Evolutionary conservation across 2,329 filamentous ascomycete genomes (phyloP).

Genomic region (Ophiognomonia clavigignenti-juglandacearum): DNA sequence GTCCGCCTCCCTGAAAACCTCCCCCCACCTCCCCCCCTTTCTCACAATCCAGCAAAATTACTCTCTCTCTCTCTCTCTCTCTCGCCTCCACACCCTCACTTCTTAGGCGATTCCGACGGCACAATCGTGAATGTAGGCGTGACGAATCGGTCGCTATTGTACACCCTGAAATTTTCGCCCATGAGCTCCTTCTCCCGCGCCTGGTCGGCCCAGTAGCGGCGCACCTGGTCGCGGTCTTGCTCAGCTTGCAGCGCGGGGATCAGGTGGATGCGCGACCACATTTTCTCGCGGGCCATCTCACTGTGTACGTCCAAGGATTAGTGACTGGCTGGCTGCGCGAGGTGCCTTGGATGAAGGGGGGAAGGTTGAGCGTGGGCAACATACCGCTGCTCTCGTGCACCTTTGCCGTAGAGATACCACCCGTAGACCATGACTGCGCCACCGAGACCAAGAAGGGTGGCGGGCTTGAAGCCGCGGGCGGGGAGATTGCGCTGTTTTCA

Average conservation of each 20-base stretch:
- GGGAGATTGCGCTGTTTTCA: conserved; percentile 76
- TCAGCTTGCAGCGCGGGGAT: conserved; percentile 93
- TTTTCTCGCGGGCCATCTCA: conserved; percentile 93
- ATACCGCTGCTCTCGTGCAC: conserved; percentile 88
- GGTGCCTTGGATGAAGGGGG: conserved; percentile 5
- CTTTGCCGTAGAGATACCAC: conserved; percentile 79
- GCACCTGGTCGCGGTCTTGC: conserved; percentile 91
- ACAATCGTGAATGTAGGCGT: conserved; percentile 74
- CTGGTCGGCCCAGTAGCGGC: conserved; percentile 80
- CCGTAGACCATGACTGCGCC: conserved; percentile 80
- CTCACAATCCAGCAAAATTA: background rate
- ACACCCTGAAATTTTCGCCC: conserved; percentile 77
- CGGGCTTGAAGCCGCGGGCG: conserved; percentile 81
- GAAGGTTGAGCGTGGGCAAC: conserved; percentile 25
- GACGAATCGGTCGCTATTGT: conserved; percentile 84
- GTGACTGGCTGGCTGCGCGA: background rate
- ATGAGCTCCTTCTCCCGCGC: conserved; percentile 85
- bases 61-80: background rate
- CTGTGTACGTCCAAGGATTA: conserved; percentile 39
- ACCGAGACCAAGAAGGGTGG: conserved; percentile 71
- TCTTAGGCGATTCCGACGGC: conserved; percentile 55
- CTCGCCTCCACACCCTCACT: no score
- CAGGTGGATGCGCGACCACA: conserved; percentile 94
- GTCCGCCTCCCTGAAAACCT: no score
- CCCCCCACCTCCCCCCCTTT: no score